Base-by-base conservation (phyloP, 768 basidiomycete species). In the Leucocoprinus sp. region DNA sequence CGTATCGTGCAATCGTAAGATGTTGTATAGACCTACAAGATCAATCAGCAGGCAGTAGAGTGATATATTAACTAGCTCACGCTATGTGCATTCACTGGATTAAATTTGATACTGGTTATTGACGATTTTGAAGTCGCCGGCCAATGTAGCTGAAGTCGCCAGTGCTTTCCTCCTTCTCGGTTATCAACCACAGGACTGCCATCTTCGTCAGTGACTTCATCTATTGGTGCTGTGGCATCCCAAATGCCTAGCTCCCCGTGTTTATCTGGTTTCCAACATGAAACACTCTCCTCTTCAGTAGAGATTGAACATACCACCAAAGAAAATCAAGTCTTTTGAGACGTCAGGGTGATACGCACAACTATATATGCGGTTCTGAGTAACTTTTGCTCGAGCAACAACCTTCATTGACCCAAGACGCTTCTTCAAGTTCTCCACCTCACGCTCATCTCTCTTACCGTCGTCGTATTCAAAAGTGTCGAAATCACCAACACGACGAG, bases 1-100 rank as follows among this genome's bases (percentile, higher is more conserved):
- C 89, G 82, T 48, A 92, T 63, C 2, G 82, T 89, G 55, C 80
- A 81, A 55, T 92, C 89, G 51, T 92, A 92, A 8, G 89, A 77
- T 35, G 78, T 82, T 8, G 87, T 91, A 55, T 80, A 90, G 9
- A 91, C 63, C 88, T 90, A 47, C 8, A 18, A 17, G 33, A 42
- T 27, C 19, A 19, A 14, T 38, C 48, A 43, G 39, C 22, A 48
- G 19, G 29, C 37, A 31, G 18, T 31, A 12, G 14, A 18, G 39
- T 11, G 34, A 21, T 35, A 49, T 23, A 26, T 35, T 19, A 19
- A 43, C n/a, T 18, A 14, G 22, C 71, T 44, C 60, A 88, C 89
- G 49, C 72, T 84, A 52, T 89, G 83, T 0, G 82, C 67, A 58
- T 91, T 73, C 27, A 76, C 66, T 7, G 89, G 86, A 56, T 89